Evolutionary conservation across 441 rosid genomes (phyloP), one percentile per base, ranked within the genome.

Genomic region (Mallotus japonicus): DNA sequence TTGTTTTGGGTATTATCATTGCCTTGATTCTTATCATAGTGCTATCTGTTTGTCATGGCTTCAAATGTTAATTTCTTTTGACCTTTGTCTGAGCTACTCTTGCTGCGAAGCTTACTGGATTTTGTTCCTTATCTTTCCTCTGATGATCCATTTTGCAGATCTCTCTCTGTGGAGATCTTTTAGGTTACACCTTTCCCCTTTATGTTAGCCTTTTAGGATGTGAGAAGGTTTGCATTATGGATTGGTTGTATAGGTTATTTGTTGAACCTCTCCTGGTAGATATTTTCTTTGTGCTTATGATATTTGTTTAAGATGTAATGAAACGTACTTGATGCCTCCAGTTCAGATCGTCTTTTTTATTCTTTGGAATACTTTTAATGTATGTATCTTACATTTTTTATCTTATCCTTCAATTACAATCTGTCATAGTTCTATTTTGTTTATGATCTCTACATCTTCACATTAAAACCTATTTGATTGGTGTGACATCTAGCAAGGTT

Each of bases 21-120:
- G 90, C 90, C 4, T 78, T 95, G 85, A 87, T 91, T 71, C 91
- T 95, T 69, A 85, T 95, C 81, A 86, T 95, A 60, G 61, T 89
- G 59, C 78, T 91, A 81, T 88, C 97, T 0, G 73, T 89, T 70
- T 95, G 99, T 76, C 84, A 69, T 47, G 97, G 97, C 78, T 88
- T 89, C 87, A 87, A 87, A n/a, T 94, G 98, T 49, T 85, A 74
- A 49, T 68, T 62, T 66, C 32, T 34, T 19, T 61, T 77, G 65
- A 77, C 60, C 66, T 51, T 78, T 28, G 22, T 44, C 6, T 47
- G 67, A 60, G 70, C 70, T 67, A 19, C 70, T 51, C 62, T 46
- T n/a, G 72, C 73, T 70, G 73, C 70, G 65, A 71, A 55, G 78
- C 69, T 76, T 65, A 81, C 77, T 62, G 44, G 76, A 67, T 69